Conservation (phyloP, 306 rosid genomes). For the Begonia masoniana region DNA sequence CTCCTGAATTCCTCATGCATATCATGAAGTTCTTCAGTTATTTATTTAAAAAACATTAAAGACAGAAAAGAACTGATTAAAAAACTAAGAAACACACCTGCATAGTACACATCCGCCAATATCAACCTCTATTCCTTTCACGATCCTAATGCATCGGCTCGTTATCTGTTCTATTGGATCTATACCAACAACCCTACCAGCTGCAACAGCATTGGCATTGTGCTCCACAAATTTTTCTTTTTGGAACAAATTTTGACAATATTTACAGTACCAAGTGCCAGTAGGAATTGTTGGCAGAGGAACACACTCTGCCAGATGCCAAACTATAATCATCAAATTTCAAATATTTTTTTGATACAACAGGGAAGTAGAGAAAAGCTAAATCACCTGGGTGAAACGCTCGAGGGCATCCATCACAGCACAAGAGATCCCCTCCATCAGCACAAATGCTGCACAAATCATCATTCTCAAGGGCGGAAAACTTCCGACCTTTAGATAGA, state of each 20-base stretch:
- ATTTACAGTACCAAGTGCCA: slow-evolving; percentile 83
- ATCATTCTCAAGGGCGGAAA: slow-evolving; percentile 48
- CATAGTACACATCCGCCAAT: slow-evolving; percentile 65
- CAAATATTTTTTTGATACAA: not conserved
- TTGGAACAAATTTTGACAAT: slow-evolving; percentile 52
- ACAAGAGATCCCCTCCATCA: slow-evolving; percentile 75
- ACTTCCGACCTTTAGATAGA: slow-evolving; percentile 44
- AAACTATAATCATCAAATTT: slow-evolving; percentile 1
- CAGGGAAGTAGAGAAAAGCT: not conserved
- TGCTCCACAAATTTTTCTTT: slow-evolving; percentile 48
- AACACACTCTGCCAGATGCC: slow-evolving; percentile 61
- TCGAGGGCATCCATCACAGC: slow-evolving; percentile 94
- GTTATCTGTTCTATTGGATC: slow-evolving; percentile 63
- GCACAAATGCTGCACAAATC: slow-evolving; percentile 74
- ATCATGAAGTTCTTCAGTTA: not conserved
- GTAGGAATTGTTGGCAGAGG: slow-evolving; percentile 43
- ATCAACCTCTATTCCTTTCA: slow-evolving; percentile 43
- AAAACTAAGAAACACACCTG: slow-evolving; percentile 29
- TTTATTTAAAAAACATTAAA: slow-evolving; percentile 1
- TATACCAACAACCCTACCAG: slow-evolving; percentile 53
- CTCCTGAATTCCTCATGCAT: slow-evolving; percentile 21
- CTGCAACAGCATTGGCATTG: slow-evolving; percentile 62
- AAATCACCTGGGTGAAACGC: slow-evolving; percentile 68
- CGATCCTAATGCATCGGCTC: slow-evolving; percentile 72
- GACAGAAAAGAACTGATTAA: not conserved